Evolutionary conservation across 2,329 filamentous ascomycete genomes (phyloP).

Genomic region (Pestalotiopsis sp.): DNA sequence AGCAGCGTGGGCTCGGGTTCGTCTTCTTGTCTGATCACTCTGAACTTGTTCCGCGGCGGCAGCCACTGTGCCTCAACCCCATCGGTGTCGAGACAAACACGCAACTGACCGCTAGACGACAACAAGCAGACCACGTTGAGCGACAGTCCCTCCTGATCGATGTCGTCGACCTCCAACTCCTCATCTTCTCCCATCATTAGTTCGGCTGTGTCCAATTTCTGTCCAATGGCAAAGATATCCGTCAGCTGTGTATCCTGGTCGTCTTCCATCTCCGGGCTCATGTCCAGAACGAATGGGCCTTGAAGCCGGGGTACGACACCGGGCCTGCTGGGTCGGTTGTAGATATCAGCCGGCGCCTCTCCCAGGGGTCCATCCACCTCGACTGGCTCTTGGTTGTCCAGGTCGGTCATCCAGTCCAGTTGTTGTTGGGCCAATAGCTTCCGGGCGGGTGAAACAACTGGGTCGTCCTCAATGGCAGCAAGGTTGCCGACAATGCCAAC

Average conservation of each 20-base stretch:
- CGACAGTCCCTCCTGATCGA: conserved; percentile 63
- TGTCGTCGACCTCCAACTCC: conserved; percentile 59
- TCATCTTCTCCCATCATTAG: conserved; percentile 68
- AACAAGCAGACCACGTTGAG: conserved; percentile 62
- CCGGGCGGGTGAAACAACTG: conserved; percentile 51
- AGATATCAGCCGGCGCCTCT: conserved; percentile 58
- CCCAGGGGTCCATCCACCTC: conserved; percentile 52
- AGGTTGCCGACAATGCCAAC: conserved; percentile 80
- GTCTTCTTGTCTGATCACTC: conserved; percentile 38
- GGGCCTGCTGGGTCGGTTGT: conserved; percentile 58
- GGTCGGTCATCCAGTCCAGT: conserved; percentile 68
- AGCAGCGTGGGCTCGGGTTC: conserved; percentile 52
- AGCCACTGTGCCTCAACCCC: conserved; percentile 70
- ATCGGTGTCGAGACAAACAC: conserved; percentile 64
- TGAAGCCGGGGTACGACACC: conserved; percentile 63
- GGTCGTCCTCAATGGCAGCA: conserved; percentile 63
- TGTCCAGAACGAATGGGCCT: conserved; percentile 62
- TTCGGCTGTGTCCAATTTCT: conserved; percentile 62
- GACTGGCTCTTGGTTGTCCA: conserved; percentile 65
- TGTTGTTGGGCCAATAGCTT: conserved; percentile 66
- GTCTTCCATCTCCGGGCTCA: conserved; percentile 57
- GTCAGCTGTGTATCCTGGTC: conserved; percentile 60
- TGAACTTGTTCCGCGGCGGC: conserved; percentile 57
- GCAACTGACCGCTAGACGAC: conserved; percentile 62
- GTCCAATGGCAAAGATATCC: conserved; percentile 65